Evolutionary conservation across 139 green algal species (phyloP), one percentile per base, ranked within the genome.

Genomic region (Volvox africanus): DNA sequence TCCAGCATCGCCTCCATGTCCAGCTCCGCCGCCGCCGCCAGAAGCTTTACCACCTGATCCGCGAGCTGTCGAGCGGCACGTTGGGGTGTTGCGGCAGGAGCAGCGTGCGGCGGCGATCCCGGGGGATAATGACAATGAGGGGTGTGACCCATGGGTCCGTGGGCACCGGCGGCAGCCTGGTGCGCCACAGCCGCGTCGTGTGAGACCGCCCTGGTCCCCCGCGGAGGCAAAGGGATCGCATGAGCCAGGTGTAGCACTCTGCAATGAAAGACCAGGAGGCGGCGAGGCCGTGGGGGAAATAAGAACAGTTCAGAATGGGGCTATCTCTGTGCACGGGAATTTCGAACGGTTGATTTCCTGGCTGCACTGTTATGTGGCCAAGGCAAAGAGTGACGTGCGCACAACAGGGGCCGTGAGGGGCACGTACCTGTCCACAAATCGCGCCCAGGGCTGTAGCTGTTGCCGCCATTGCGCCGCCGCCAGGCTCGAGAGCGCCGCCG

Each of bases 231-330:
- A 17, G 75, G 75, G 13, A 89, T 32, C 35, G 85, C 12, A 20
- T 89, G 85, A 2, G 33, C n/a, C 28, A 89, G 37, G 11, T 61
- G 69, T n/a, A 89, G 85, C n/a, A 89, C 44, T 71, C 85, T 89
- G 85, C 35, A 65, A 16, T 17, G 2, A 32, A 24, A 20, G 14
- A 24, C 44, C 5, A 55, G 5, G 44, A 55, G 9, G 5, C 44
- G 9, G 44, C 44, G 9, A 55, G 9, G 5, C 44, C 44, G 44
- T 55, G 5, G 44, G n/a, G 44, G 44, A 55, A 9, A 55, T 55
- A 9, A 5, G 44, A 55, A 55, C 44, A 55, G 5, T 55, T 55
- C 44, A n/a, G n/a, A n/a, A 55, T 55, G 44, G 44, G 5, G 9
- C 44, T 14, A 55, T 55, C 9, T 9, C 44, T 55, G 44, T n/a